These are phyloP conservation scores for Tubosaeta brunneosetosa DNA, from an alignment of 768 basidiomycete species.

Conservation along the genomic window DNA sequence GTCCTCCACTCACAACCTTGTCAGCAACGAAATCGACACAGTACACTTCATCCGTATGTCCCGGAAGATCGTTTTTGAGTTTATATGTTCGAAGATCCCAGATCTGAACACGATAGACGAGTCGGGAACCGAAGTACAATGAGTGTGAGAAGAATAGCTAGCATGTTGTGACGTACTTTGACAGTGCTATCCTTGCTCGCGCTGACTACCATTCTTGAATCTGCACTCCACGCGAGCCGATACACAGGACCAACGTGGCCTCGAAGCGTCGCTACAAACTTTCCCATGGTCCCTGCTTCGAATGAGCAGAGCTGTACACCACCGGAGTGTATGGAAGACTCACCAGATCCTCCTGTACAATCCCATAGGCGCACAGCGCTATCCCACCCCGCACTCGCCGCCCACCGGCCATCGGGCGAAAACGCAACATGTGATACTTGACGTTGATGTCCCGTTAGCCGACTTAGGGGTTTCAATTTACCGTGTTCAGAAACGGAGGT, in stretches of 20 bases:
- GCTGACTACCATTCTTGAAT: slow-evolving; percentile 86
- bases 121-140: background rate
- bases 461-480: slow-evolving; percentile 64
- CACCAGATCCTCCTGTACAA: slow-evolving; percentile 46
- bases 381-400: slow-evolving; percentile 89
- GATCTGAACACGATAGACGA: slow-evolving; percentile 40
- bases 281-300: slow-evolving; percentile 54
- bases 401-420: slow-evolving; percentile 89
- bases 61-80: slow-evolving; percentile 88
- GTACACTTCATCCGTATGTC: slow-evolving; percentile 97
- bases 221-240: slow-evolving; percentile 91
- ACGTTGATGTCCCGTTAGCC: slow-evolving; percentile 91
- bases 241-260: slow-evolving; percentile 96
- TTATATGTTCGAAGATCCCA: slow-evolving; percentile 98
- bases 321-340: slow-evolving; percentile 8
- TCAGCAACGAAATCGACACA: slow-evolving; percentile 99
- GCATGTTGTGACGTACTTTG: slow-evolving; percentile 54
- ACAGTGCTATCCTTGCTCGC: slow-evolving; percentile 95
- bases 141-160: background rate
- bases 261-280: slow-evolving; percentile 85
- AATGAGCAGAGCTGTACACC: background rate
- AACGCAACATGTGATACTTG: slow-evolving; percentile 93
- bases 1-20: slow-evolving; percentile 97
- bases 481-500: slow-evolving; percentile 36
- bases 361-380: slow-evolving; percentile 92